Conservation (phyloP, 2,329 filamentous ascomycete species). For the Dactylellina leptospora region DNA sequence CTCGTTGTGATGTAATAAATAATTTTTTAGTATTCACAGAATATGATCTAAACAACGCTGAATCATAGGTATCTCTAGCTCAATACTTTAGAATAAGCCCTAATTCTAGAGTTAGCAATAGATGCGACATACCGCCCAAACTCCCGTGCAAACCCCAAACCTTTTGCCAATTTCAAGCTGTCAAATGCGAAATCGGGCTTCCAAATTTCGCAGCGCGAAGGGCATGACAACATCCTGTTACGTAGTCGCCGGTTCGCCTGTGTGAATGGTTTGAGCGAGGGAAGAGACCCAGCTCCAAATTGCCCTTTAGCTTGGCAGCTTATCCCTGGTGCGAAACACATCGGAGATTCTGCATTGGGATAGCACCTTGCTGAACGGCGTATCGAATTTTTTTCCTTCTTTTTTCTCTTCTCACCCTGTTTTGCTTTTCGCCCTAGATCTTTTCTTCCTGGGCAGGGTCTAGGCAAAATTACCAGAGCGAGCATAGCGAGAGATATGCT, state of each 20-base stretch:
- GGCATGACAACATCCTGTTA: conserved; percentile 53
- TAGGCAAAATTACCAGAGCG: conserved; percentile 52
- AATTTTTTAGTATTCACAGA: too few relatives aligned
- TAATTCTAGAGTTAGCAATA: conserved; percentile 3
- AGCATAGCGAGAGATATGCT: conserved; percentile 51
- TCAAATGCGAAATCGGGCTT: conserved; percentile 52
- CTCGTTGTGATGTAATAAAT: too few relatives aligned
- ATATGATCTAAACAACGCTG: too few relatives aligned
- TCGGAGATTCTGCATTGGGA: conserved; percentile 53
- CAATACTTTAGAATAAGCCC: too few relatives aligned
- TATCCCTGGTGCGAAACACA: conserved; percentile 48
- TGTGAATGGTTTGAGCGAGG: too few relatives aligned
- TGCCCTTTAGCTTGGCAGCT: conserved; percentile 44
- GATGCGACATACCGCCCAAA: conserved; percentile 29
- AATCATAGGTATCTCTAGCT: too few relatives aligned
- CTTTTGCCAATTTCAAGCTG: conserved; percentile 45
- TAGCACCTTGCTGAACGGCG: conserved; percentile 49
- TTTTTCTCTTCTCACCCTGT: conserved; percentile 27
- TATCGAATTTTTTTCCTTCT: conserved; percentile 29
- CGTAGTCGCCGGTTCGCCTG: conserved; percentile 53
- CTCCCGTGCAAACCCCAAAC: conserved; percentile 18
- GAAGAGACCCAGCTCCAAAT: conserved; percentile 38
- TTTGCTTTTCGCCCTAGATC: conserved; percentile 37
- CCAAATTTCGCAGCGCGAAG: conserved; percentile 31
- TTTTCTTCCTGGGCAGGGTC: conserved; percentile 40